Conservation (phyloP, 208 protist species). For the Acanthamoeba triangularis region DNA sequence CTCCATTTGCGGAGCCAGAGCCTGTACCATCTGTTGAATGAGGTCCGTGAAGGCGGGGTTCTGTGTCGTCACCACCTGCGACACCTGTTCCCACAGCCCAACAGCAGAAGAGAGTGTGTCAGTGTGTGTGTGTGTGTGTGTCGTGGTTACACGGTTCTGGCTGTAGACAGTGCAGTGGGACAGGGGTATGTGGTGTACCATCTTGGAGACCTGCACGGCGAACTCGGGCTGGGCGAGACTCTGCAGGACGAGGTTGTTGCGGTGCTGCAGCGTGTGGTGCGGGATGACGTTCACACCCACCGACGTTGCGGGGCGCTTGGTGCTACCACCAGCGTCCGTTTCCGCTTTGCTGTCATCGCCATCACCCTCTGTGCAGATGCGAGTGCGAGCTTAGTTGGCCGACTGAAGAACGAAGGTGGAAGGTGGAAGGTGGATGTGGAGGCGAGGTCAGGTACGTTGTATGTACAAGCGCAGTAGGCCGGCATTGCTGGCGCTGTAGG, state of each 20-base stretch:
- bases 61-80: constrained; percentile 37
- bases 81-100: background rate
- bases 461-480: constrained; percentile 51
- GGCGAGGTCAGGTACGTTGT: background rate
- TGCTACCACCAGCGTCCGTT: background rate
- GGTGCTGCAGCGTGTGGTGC: constrained; percentile 43
- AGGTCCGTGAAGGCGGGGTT: constrained; percentile 50
- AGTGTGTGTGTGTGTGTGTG: too few relatives aligned
- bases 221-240: constrained; percentile 26
- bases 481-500: background rate
- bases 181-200: background rate
- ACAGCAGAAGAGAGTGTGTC: too few relatives aligned
- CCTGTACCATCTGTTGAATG: constrained; percentile 53
- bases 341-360: background rate
- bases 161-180: background rate
- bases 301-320: background rate
- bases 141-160: background rate
- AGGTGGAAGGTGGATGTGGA: too few relatives aligned
- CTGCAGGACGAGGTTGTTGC: constrained; percentile 67
- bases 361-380: background rate
- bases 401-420: too few relatives aligned
- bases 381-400: too few relatives aligned
- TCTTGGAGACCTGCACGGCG: constrained; percentile 48
- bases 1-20: constrained; percentile 47
- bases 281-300: background rate